Percentiles rank a stretch among this genome's conserved stretches.
Evolutionary conservation across 441 rosid species (phyloP).

Genomic region (Erodium trifolium): DNA sequence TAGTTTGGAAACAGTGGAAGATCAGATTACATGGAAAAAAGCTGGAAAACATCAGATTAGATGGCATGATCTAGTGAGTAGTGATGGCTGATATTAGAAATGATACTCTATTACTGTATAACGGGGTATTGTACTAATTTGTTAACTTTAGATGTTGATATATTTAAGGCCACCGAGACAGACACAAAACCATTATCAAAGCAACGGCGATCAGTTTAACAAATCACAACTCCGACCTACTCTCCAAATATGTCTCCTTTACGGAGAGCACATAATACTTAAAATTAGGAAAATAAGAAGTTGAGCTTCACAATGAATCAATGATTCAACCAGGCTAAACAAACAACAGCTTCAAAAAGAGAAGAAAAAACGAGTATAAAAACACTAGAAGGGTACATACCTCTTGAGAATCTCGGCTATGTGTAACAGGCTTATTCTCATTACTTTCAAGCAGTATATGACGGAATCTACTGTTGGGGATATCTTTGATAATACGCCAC

Average conservation of each 20-base stretch:
- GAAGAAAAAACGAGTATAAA: neutral
- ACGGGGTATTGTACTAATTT: neutral
- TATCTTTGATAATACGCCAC: conserved; percentile 90
- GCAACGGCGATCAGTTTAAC: neutral
- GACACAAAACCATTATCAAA: neutral
- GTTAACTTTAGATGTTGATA: neutral
- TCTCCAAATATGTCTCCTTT: neutral
- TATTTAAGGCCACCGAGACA: neutral
- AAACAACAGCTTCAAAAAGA: neutral
- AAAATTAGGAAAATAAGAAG: neutral
- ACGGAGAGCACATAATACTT: neutral
- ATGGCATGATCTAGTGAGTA: neutral
- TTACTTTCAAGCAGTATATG: conserved; percentile 86
- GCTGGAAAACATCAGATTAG: neutral
- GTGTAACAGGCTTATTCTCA: conserved; percentile 90
- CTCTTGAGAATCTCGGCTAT: conserved; percentile 96
- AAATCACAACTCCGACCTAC: neutral
- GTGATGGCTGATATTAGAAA: neutral
- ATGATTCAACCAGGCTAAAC: neutral
- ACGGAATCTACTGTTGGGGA: conserved; percentile 79
- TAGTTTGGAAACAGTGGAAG: neutral
- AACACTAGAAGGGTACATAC: conserved; percentile 22
- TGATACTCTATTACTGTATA: neutral
- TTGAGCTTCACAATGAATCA: neutral
- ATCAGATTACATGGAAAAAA: neutral